These are phyloP conservation scores for Quercus gilva DNA, from an alignment of 306 rosid genomes.

Conservation along the genomic window DNA sequence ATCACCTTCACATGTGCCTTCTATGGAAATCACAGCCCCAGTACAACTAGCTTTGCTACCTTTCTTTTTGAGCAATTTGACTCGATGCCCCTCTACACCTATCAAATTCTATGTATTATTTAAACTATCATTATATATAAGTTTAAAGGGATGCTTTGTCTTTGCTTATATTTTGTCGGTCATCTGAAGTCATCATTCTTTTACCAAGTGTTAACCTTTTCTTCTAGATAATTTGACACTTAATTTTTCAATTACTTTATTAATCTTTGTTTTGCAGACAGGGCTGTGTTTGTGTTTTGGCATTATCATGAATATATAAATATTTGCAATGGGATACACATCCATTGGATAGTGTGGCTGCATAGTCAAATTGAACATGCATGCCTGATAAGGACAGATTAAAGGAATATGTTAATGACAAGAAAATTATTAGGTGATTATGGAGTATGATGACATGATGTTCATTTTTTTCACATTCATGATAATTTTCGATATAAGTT, in stretches of 20 bases:
- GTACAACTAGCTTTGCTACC: constrained; percentile 21
- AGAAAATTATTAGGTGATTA: too few relatives aligned
- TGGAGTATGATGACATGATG: too few relatives aligned
- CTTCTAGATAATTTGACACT: background rate
- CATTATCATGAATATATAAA: too few relatives aligned
- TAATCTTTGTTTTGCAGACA: constrained; percentile 10
- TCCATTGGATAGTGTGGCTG: too few relatives aligned
- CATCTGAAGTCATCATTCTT: constrained; percentile 2
- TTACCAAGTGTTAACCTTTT: background rate
- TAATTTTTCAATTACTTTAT: background rate
- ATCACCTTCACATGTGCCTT: constrained; percentile 81
- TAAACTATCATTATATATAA: background rate
- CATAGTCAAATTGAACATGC: too few relatives aligned
- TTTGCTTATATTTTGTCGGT: constrained; percentile 13
- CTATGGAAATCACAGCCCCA: constrained; percentile 52
- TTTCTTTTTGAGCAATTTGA: constrained; percentile 1
- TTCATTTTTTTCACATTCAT: too few relatives aligned
- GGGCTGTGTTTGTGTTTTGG: constrained; percentile 2
- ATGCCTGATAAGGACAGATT: too few relatives aligned
- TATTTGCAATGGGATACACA: too few relatives aligned
- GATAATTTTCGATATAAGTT: too few relatives aligned
- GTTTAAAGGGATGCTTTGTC: constrained; percentile 6
- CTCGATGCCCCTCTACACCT: constrained; percentile 17
- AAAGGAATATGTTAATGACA: too few relatives aligned
- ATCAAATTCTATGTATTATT: background rate